Percentiles rank a stretch among this genome's conserved stretches.
These are phyloP conservation scores for Suillus decipiens DNA, from an alignment of 768 basidiomycete species.

Conservation along the genomic window DNA sequence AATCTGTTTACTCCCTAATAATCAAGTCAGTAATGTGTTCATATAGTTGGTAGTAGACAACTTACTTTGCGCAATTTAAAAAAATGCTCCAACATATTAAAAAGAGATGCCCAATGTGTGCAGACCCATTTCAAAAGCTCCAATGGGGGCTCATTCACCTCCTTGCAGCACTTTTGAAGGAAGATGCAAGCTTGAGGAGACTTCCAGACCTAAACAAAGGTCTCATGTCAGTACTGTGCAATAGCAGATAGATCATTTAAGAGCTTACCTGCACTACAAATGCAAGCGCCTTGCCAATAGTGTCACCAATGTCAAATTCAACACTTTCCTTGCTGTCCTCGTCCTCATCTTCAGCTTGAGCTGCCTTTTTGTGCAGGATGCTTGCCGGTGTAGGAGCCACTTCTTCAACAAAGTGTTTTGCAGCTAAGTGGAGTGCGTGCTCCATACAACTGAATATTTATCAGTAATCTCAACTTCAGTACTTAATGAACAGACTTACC, in stretches of 20 bases:
- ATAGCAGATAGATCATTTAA: too few species aligned
- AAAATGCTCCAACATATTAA: not conserved
- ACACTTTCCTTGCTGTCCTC: too few species aligned
- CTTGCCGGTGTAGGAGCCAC: too few species aligned
- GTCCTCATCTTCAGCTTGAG: too few species aligned
- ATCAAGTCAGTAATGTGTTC: not conserved
- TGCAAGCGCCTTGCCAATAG: not conserved
- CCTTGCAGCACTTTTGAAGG: too few species aligned
- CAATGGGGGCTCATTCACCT: too few species aligned
- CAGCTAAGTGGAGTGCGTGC: not conserved
- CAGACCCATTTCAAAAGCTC: not conserved
- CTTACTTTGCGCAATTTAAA: not conserved
- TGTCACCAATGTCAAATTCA: not conserved
- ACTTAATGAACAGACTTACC: too few species aligned
- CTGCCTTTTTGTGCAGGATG: too few species aligned
- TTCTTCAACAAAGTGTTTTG: not conserved
- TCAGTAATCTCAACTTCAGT: not conserved
- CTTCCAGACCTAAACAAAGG: too few species aligned
- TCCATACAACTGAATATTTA: not conserved
- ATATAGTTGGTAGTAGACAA: not conserved
- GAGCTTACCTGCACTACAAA: too few species aligned
- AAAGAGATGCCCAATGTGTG: not conserved
- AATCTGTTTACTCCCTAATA: not conserved
- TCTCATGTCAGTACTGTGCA: too few species aligned
- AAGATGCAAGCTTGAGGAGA: too few species aligned